These are phyloP conservation scores for Filosporella fistucella DNA, from an alignment of 495 filamentous ascomycete species.

Conservation along the genomic window DNA sequence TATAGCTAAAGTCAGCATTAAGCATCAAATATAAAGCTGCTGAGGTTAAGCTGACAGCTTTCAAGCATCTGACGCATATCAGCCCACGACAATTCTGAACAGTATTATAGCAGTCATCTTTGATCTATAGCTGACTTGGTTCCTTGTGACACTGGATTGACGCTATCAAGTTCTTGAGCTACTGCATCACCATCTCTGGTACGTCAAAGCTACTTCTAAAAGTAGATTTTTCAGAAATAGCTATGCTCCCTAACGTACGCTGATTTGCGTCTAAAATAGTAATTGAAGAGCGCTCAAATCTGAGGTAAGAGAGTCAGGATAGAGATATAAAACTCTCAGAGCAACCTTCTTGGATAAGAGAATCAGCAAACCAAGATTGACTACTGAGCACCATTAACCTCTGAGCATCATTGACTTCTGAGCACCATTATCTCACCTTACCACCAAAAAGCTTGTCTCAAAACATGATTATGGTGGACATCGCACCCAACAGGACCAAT, in stretches of 20 bases:
- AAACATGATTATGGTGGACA: neutral
- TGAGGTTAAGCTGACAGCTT: constrained; percentile 18
- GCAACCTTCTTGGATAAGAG: constrained; percentile 4
- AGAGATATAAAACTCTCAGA: neutral
- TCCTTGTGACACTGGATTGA: neutral
- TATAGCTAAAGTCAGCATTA: constrained; percentile 13
- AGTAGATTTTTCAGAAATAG: neutral
- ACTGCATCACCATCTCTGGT: neutral
- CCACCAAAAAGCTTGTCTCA: neutral
- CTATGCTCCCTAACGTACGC: neutral
- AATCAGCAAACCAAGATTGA: constrained; percentile 1
- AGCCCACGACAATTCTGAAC: constrained; percentile 16
- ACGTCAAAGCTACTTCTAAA: neutral
- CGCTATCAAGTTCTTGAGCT: neutral
- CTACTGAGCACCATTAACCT: too few relatives aligned
- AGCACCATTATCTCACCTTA: neutral
- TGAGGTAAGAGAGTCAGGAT: neutral
- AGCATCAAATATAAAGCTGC: constrained; percentile 12
- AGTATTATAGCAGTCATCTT: constrained; percentile 17
- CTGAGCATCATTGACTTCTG: too few relatives aligned
- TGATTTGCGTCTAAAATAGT: neutral
- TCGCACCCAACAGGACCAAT: neutral
- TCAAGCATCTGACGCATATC: constrained; percentile 18
- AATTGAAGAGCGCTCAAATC: neutral
- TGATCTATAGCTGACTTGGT: constrained; percentile 16